phyloP scores from a whole-genome alignment of 2,329 filamentous ascomycete genomes.

The Cladosporium sp. region DNA sequence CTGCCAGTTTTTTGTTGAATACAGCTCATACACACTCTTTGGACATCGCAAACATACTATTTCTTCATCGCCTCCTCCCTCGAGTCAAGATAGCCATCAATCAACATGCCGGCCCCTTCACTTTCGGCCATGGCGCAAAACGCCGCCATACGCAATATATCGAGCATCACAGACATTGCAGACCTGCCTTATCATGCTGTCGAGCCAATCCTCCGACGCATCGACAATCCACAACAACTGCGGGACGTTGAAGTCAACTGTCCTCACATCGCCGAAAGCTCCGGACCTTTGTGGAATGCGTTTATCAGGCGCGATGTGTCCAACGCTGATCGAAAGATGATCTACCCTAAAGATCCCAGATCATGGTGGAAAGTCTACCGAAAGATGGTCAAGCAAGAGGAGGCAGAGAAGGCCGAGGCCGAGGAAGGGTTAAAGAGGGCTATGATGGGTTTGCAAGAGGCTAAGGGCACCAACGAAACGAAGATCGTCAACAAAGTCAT shows the following conservation, averaged over 20 bases:
- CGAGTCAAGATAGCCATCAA: not conserved
- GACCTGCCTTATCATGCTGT: slow-evolving; percentile 64
- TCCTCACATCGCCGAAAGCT: slow-evolving; percentile 67
- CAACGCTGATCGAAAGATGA: slow-evolving; percentile 57
- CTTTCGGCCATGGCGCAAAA: slow-evolving; percentile 38
- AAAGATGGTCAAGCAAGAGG: slow-evolving; percentile 39
- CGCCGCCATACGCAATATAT: slow-evolving; percentile 38
- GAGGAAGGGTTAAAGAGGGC: slow-evolving; percentile 40
- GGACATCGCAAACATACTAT: not conserved
- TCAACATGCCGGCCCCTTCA: slow-evolving; percentile 28
- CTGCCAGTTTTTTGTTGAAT: not conserved
- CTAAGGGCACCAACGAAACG: slow-evolving; percentile 51
- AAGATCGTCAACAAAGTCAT: slow-evolving; percentile 23
- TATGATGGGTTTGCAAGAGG: slow-evolving; percentile 57
- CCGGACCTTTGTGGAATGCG: slow-evolving; percentile 68
- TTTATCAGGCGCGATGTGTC: slow-evolving; percentile 77
- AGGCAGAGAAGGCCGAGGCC: slow-evolving; percentile 29
- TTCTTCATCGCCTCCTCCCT: not conserved
- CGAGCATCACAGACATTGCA: slow-evolving; percentile 62
- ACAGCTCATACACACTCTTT: not conserved
- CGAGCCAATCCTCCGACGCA: slow-evolving; percentile 61
- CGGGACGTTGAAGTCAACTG: slow-evolving; percentile 66
- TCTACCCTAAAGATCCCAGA: slow-evolving; percentile 59
- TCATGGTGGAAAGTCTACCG: slow-evolving; percentile 76
- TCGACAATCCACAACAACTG: slow-evolving; percentile 71